Conservation (phyloP, 768 basidiomycete species). For the Leccinum pellstonianum region DNA sequence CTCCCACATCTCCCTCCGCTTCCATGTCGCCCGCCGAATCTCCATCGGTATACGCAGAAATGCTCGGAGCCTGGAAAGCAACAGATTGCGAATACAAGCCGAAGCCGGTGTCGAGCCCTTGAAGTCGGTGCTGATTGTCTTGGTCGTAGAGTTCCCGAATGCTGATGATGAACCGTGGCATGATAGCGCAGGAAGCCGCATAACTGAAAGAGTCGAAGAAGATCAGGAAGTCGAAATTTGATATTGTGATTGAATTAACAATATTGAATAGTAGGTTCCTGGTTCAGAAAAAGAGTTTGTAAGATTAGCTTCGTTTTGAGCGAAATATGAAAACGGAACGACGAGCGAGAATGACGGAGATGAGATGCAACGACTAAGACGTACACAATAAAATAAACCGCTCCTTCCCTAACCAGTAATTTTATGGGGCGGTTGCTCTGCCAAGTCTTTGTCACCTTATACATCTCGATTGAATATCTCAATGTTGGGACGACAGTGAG, state of each 20-base stretch:
- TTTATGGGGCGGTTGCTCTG: background rate
- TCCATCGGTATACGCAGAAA: background rate
- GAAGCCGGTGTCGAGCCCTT: background rate
- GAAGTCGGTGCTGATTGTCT: background rate
- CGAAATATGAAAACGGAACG: background rate
- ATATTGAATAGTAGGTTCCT: background rate
- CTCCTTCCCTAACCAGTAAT: background rate
- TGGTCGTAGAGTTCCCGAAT: background rate
- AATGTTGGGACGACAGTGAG: background rate
- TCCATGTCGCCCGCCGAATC: background rate
- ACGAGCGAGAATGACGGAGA: background rate
- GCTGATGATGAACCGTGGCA: constrained; percentile 1
- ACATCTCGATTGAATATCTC: background rate
- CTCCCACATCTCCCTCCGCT: background rate
- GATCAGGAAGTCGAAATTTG: background rate
- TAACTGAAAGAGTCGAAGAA: background rate
- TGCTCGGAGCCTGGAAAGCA: background rate
- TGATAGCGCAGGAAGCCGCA: background rate
- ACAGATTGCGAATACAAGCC: background rate
- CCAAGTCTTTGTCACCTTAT: background rate
- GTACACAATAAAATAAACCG: background rate
- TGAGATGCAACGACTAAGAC: background rate
- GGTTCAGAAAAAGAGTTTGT: background rate
- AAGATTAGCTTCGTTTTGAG: background rate
- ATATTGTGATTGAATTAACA: background rate